Evolutionary conservation across 768 basidiomycete species (phyloP), one percentile per base, ranked within the genome.

Genomic region (Mycena filopes): DNA sequence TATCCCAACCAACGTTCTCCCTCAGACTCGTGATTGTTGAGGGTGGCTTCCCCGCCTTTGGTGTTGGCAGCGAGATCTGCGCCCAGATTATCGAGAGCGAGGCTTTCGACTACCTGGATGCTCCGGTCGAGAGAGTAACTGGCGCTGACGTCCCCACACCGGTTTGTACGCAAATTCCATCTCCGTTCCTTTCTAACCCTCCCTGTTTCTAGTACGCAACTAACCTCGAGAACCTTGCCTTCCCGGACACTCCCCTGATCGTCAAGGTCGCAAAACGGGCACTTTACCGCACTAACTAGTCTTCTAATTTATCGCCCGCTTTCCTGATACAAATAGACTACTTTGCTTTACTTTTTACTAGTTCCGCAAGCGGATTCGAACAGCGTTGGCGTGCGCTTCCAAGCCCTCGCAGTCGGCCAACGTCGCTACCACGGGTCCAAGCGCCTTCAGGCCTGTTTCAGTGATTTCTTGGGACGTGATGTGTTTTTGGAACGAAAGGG

Each of bases 111-210:
- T 98, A 95, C 83, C 91, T 99, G 38, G 98, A 99, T 81, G 96
- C 97, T 21, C 96, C 98, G 16, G 94, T 98, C 58, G 98, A 99
- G 85, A 91, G 98, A 67, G 84, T 99, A 68, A 99, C 98, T 67
- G 98, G 98, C 73, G 96, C 98, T 67, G 94, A 99, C 74, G 90
- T 99, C 42, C 97, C 97, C 45, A 99, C 98, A 73, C 98, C 97
- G 56, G 95, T 94, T 63, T 71, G 93, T 84, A 15, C 48, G 29
- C 43, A 7, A 48, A 41, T 28, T 23, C 31, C 51, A 42, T 29
- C n/a, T 31, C 2, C 72, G 36, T 23, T 21, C 21, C 31, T 59
- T 18, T 26, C 21, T 63, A 28, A 47, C 51, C 45, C 18, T 11
- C 45, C 8, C 46, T 40, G 50, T 56, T 41, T 58, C 11, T 71